Conservation (phyloP, 2,329 filamentous ascomycete genomes). For the Paracamarosporium sp. region DNA sequence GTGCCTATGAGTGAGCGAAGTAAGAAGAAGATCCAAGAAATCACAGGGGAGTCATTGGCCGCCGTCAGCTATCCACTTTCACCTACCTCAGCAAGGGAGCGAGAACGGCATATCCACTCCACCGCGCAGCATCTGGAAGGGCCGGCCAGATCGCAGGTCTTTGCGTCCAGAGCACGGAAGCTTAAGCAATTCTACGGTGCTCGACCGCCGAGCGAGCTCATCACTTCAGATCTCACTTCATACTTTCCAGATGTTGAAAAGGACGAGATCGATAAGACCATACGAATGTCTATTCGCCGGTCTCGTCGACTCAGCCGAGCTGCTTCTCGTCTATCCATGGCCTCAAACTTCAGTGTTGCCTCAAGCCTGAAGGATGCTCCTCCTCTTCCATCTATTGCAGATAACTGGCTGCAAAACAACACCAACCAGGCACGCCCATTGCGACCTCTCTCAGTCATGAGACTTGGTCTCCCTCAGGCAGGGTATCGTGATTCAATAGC, state of each 20-base stretch:
- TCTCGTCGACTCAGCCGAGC: slow-evolving; percentile 91
- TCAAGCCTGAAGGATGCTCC: slow-evolving; percentile 93
- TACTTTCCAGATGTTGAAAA: slow-evolving; percentile 97
- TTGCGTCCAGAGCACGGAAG: slow-evolving; percentile 55
- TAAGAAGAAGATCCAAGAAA: slow-evolving; percentile 85
- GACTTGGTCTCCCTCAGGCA: slow-evolving; percentile 64
- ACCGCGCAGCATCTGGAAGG: slow-evolving; percentile 57
- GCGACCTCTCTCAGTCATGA: slow-evolving; percentile 67
- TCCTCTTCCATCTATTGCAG: slow-evolving; percentile 92
- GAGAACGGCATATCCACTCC: slow-evolving; percentile 69
- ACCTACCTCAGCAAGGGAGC: slow-evolving; percentile 71
- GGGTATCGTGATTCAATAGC: slow-evolving; percentile 86
- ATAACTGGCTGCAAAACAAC: slow-evolving; percentile 79
- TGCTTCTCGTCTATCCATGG: slow-evolving; percentile 90
- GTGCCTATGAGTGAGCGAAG: slow-evolving; percentile 75
- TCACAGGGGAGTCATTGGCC: slow-evolving; percentile 87
- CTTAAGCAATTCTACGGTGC: slow-evolving; percentile 88
- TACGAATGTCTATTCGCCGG: slow-evolving; percentile 87
- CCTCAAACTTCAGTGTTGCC: slow-evolving; percentile 90
- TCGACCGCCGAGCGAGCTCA: slow-evolving; percentile 93
- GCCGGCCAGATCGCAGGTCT: slow-evolving; percentile 45
- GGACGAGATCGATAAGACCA: slow-evolving; percentile 94
- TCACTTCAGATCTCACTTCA: slow-evolving; percentile 92
- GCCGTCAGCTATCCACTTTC: slow-evolving; percentile 87
- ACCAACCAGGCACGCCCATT: slow-evolving; percentile 56